A percentile compares a stretch with the other conserved stretches of the same genome.
phyloP scores from a whole-genome alignment of 2,329 filamentous ascomycete genomes.

The Fonsecaea nubica region DNA sequence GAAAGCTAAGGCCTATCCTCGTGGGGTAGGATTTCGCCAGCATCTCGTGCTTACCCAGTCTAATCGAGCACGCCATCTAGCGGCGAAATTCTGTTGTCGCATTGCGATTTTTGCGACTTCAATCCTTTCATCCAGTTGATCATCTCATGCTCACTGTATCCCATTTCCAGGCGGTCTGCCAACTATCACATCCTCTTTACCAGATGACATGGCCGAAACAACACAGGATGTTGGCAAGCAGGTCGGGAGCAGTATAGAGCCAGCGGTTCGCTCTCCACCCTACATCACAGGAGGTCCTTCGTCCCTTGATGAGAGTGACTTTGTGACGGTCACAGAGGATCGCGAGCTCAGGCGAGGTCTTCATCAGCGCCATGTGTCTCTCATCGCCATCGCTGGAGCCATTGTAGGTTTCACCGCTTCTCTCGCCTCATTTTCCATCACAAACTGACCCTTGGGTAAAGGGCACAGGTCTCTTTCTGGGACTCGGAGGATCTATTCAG shows the following conservation, averaged over 20 bases:
- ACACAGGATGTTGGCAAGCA: conserved; percentile 9
- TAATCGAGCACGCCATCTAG: conserved; percentile 16
- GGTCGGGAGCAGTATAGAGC: not conserved
- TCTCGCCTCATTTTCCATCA: not conserved
- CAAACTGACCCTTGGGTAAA: conserved; percentile 5
- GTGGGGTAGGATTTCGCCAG: not conserved
- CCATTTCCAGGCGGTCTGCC: not conserved
- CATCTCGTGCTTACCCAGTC: conserved; percentile 6
- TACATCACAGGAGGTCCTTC: not conserved
- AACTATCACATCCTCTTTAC: not conserved
- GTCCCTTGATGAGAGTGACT: conserved; percentile 29
- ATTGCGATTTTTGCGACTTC: not conserved
- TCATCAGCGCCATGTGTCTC: conserved; percentile 53
- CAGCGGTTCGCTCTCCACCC: not conserved
- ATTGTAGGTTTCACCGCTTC: conserved; percentile 42
- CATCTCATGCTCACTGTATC: not conserved
- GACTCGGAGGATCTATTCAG: conserved; percentile 58
- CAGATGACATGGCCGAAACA: conserved; percentile 9
- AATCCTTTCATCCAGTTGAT: not conserved
- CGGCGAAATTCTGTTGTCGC: conserved; percentile 3
- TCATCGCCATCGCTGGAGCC: conserved; percentile 55
- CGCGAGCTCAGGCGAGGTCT: conserved; percentile 55
- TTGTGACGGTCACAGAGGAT: conserved; percentile 51
- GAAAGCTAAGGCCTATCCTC: not conserved
- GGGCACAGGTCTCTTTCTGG: conserved; percentile 60